Conservation (phyloP, 768 basidiomycete genomes). For the Lactarius hatsudake region DNA sequence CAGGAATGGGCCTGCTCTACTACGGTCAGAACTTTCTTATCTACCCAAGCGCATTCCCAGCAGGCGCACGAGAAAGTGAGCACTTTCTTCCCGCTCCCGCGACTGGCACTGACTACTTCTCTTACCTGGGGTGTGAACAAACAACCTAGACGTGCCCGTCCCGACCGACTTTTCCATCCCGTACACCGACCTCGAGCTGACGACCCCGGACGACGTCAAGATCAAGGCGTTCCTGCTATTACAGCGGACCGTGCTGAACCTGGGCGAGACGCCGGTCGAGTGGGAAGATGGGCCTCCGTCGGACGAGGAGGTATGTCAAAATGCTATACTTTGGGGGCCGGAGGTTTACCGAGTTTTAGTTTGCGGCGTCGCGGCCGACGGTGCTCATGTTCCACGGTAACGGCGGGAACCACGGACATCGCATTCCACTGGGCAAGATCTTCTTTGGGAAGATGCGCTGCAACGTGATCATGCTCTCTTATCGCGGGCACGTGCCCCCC, state of each 20-base stretch:
- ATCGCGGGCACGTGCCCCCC: constrained; percentile 73
- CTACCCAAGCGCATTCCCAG: constrained; percentile 81
- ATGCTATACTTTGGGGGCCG: neutral
- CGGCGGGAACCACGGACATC: constrained; percentile 83
- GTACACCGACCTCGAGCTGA: constrained; percentile 71
- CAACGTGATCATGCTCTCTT: constrained; percentile 93
- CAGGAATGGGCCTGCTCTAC: constrained; percentile 74
- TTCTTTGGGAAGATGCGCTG: constrained; percentile 83
- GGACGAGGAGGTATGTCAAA: constrained; percentile 55
- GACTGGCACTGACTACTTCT: neutral
- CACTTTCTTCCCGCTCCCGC: neutral
- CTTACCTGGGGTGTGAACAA: neutral
- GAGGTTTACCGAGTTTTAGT: constrained; percentile 31
- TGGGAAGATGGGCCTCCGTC: constrained; percentile 38
- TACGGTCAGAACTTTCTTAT: constrained; percentile 88
- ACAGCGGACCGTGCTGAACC: constrained; percentile 52
- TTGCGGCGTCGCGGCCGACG: constrained; percentile 63
- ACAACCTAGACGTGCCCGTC: constrained; percentile 57
- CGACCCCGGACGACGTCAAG: constrained; percentile 67
- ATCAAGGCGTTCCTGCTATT: constrained; percentile 76
- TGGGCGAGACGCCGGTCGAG: constrained; percentile 24
- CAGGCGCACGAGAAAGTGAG: constrained; percentile 73
- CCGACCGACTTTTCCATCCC: constrained; percentile 70
- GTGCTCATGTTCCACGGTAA: constrained; percentile 94
- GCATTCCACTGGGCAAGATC: constrained; percentile 81